Base-by-base conservation (phyloP, 352 stramenopile species). In the Peronospora tabacina region DNA sequence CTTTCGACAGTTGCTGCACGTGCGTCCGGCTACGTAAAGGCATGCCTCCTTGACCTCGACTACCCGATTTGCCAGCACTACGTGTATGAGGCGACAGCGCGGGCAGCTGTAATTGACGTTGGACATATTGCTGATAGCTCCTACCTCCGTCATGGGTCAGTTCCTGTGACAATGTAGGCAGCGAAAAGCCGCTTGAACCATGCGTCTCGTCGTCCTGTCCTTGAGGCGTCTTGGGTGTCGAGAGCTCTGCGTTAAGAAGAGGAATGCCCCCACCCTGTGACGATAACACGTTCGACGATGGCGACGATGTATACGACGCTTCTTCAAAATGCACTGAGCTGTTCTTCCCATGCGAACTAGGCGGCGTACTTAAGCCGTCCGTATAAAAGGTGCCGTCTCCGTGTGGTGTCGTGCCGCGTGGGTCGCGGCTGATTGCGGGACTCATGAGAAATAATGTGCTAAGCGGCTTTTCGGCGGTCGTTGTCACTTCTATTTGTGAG, bases 61-160 rank as follows among this genome's bases (percentile, higher is more conserved):
- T 58, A 32, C 55, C 24, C 9, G 34, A 7, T 34, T 70, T 67
- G 2, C 52, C 61, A 7, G 61, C 52, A 20, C 61, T 70, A 10
- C 57, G 58, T 3, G 61, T 63, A 42, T 67, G 28, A 7, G 53
- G 63, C 10, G 63, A 71, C 11, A 82, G 49, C 17, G 78, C 53
- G 15, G 79, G 75, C 11, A 78, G 60, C 17, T 87, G 78, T 33
- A 90, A 60, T 19, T 80, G 76, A 36, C 78, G 71, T 20, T 90
- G 78, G 24, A 79, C 60, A 41, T 86, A 87, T 42, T 80, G 82
- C 61, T 86, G 74, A 34, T 85, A 75, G 50, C 2, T 66, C 52
- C 2, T 66, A 49, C 43, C 69, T 53, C 34, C 61, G 7, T 61
- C 41, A 11, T 50, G 34, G 10, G 43, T 49, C 37, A 47, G 46